phyloP scores from a whole-genome alignment of 129 eudicot species.

The Centrapalus pauciflorus region DNA sequence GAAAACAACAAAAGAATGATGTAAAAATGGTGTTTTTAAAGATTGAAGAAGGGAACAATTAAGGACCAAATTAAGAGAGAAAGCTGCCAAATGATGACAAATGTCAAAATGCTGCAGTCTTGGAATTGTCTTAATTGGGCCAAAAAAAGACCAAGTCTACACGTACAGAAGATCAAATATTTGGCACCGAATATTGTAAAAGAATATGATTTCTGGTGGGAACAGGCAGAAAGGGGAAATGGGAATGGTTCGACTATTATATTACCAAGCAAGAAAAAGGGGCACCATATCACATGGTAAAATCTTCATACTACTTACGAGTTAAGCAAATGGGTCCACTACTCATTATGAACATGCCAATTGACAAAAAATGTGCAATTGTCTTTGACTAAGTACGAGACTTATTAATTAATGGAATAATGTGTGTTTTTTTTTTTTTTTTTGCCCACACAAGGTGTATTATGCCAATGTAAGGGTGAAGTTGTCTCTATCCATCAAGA shows the following conservation, averaged over 20 bases:
- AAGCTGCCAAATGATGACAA: conserved; percentile 28
- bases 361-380: conserved; percentile 12
- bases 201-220: conserved; percentile 20
- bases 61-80: conserved; percentile 8
- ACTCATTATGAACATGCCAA: conserved; percentile 22
- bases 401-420: no score
- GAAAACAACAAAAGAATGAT: conserved; percentile 32
- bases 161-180: conserved; percentile 19
- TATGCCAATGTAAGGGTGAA: no score
- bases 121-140: conserved; percentile 20
- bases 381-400: conserved; percentile 7
- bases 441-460: no score
- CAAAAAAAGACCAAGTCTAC: conserved; percentile 31
- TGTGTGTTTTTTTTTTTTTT: no score
- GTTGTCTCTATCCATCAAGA: no score
- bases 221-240: conserved; percentile 7
- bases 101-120: conserved; percentile 28
- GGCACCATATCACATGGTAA: conserved; percentile 14
- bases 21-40: neutral
- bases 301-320: conserved; percentile 3
- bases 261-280: neutral
- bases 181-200: conserved; percentile 22
- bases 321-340: conserved; percentile 5
- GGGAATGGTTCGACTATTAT: neutral
- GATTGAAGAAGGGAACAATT: conserved; percentile 5